Conservation (phyloP, 768 basidiomycete species). For the Amanita thiersii region DNA sequence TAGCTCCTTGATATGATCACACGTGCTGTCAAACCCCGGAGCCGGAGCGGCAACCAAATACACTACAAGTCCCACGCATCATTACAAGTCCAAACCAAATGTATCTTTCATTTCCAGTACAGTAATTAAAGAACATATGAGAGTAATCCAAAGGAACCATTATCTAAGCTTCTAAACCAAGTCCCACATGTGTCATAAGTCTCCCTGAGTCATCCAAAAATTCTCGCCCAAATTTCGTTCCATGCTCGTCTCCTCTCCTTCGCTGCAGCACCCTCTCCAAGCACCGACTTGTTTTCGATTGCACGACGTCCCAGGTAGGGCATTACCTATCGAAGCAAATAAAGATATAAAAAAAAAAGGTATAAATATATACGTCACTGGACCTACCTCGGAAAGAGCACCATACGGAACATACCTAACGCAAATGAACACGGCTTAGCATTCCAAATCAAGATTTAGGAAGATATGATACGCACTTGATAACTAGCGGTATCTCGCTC, state of each 20-base stretch:
- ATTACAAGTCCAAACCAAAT: no score
- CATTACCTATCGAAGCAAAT: slow-evolving; percentile 55
- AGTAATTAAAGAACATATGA: no score
- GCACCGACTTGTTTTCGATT: slow-evolving; percentile 87
- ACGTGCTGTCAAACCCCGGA: no score
- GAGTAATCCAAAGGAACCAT: no score
- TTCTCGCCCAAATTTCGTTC: slow-evolving; percentile 35
- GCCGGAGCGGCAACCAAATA: no score
- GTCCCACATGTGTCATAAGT: no score
- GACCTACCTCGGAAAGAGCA: slow-evolving; percentile 48
- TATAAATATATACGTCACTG: neutral
- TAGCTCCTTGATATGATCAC: no score
- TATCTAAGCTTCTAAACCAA: no score
- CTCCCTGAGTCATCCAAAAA: neutral
- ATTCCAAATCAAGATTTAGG: neutral
- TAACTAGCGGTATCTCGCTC: slow-evolving; percentile 54
- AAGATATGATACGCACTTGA: slow-evolving; percentile 47
- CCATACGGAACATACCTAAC: slow-evolving; percentile 70
- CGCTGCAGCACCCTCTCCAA: slow-evolving; percentile 63
- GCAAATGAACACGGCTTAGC: neutral
- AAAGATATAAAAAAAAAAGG: neutral
- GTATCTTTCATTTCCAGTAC: no score
- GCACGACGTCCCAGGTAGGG: slow-evolving; percentile 86
- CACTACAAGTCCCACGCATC: no score
- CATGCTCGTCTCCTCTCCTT: slow-evolving; percentile 52